Evolutionary conservation across 352 stramenopile genomes (phyloP), one percentile per base, ranked within the genome.

Genomic region (Phytopythium boreale): DNA sequence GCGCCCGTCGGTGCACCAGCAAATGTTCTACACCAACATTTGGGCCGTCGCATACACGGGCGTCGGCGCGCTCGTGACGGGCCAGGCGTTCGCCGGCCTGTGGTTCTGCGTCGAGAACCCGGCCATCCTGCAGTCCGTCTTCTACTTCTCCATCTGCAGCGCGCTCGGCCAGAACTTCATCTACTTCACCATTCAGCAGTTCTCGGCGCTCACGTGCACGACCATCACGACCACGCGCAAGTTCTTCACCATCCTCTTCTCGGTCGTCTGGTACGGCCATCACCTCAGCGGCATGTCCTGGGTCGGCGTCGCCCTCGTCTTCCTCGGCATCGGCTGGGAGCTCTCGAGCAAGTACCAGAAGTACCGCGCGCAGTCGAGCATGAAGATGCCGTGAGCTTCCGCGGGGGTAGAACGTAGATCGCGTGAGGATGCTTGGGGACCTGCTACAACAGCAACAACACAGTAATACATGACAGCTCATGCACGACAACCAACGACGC

Each of bases 171-270:
- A 99, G 80, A 98, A 97, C 77, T 99, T 99, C 78, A 99, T 99
- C 85, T 99, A 99, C 89, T 99, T 98, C 69, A 99, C 96, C 37
- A 98, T 99, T 70, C 89, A 97, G 63, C 87, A 97, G 72, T 99
- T 99, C 79, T 98, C 98, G 75, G 95, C 97, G 46, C 88, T 99
- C 43, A 97, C 98, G 59, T 98, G 96, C 74, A 99, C 97, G 39
- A 99, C 97, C 39, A 98, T 99, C 67, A 99, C 98, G 36, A 99
- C 98, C 1, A 99, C 97, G 62, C 88, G 98, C 75, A 99, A 99
- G 82, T 99, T 99, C 76, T 99, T 99, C 72, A 99, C 95, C 12
- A 98, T 99, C 47, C 77, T 99, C 27, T 93, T 99, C 69, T 99
- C 93, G 24, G 97, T 99, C 19, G 72, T 99, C 22, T 93, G 97